Evolutionary conservation across 495 filamentous ascomycete genomes (phyloP).

Genomic region (Aspergillus steynii): DNA sequence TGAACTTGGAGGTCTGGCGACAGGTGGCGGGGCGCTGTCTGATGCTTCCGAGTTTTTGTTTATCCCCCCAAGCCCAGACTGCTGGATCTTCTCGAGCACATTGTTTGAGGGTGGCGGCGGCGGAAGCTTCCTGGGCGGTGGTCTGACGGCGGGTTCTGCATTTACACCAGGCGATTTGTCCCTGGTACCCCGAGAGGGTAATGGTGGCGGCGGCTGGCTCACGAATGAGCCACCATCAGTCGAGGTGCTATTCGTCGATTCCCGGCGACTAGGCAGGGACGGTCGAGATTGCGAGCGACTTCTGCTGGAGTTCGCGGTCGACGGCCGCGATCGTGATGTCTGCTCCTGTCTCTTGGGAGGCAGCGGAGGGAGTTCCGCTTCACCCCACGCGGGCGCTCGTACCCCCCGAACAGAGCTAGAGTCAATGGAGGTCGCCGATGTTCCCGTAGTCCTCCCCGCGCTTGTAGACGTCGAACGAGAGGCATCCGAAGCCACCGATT

Average conservation of each 20-base stretch:
- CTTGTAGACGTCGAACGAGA: conserved; percentile 42
- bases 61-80: conserved; percentile 41
- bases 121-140: conserved; percentile 35
- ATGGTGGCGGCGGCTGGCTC: conserved; percentile 24
- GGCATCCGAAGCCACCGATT: conserved; percentile 39
- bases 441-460: conserved; percentile 32
- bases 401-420: conserved; percentile 24
- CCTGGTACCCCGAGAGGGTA: conserved; percentile 33
- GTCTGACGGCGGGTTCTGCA: conserved; percentile 16
- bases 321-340: conserved; percentile 26
- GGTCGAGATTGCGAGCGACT: conserved; percentile 19
- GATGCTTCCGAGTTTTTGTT: conserved; percentile 31
- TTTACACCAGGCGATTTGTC: conserved; percentile 18
- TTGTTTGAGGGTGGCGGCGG: conserved; percentile 32
- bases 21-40: conserved; percentile 5
- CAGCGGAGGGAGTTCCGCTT: conserved; percentile 42
- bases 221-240: conserved; percentile 10
- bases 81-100: conserved; percentile 33
- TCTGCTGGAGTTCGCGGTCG: conserved; percentile 20
- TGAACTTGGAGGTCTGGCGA: conserved; percentile 23
- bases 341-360: conserved; percentile 40
- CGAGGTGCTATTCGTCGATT: conserved; percentile 17
- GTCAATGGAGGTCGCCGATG: conserved; percentile 38
- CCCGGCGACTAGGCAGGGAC: conserved; percentile 19
- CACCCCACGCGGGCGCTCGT: conserved; percentile 49